These are phyloP conservation scores for Mycocentrospora acerina DNA, from an alignment of 2,329 filamentous ascomycete genomes.

Conservation along the genomic window DNA sequence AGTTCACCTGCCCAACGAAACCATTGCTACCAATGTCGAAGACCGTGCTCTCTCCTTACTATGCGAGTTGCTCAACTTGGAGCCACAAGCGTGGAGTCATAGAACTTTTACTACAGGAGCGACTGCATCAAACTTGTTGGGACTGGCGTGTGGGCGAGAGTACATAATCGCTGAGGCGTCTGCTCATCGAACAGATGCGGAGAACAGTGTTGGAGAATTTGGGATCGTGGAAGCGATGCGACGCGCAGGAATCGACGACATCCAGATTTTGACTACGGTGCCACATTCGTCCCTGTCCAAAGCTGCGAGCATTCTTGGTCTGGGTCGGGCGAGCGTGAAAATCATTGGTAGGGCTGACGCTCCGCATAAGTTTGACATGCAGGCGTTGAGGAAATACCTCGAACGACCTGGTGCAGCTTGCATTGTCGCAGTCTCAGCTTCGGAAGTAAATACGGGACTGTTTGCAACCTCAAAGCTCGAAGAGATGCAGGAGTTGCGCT, in stretches of 20 bases:
- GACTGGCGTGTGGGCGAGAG: conserved; percentile 72
- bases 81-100: conserved; percentile 63
- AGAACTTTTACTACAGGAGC: conserved; percentile 77
- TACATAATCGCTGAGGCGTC: conserved; percentile 55
- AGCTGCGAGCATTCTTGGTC: conserved; percentile 77
- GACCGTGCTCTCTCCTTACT: conserved; percentile 70
- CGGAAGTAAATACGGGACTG: conserved; percentile 86
- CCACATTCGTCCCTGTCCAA: conserved; percentile 84
- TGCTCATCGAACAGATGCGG: conserved; percentile 30
- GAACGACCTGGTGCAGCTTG: conserved; percentile 58
- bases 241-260: conserved; percentile 62
- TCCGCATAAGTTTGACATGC: conserved; percentile 71
- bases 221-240: conserved; percentile 69
- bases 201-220: conserved; percentile 61
- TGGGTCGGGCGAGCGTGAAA: conserved; percentile 70
- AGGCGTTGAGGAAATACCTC: conserved; percentile 63
- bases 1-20: conserved; percentile 77
- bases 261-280: conserved; percentile 78
- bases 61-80: conserved; percentile 64
- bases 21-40: conserved; percentile 75
- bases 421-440: conserved; percentile 79
- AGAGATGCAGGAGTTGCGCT: conserved; percentile 64
- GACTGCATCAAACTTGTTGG: conserved; percentile 66
- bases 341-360: conserved; percentile 57
- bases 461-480: conserved; percentile 65